Evolutionary conservation across 192 early-diverging fungal genomes (phyloP).

Genomic region (Fimicolochytrium jonesii): DNA sequence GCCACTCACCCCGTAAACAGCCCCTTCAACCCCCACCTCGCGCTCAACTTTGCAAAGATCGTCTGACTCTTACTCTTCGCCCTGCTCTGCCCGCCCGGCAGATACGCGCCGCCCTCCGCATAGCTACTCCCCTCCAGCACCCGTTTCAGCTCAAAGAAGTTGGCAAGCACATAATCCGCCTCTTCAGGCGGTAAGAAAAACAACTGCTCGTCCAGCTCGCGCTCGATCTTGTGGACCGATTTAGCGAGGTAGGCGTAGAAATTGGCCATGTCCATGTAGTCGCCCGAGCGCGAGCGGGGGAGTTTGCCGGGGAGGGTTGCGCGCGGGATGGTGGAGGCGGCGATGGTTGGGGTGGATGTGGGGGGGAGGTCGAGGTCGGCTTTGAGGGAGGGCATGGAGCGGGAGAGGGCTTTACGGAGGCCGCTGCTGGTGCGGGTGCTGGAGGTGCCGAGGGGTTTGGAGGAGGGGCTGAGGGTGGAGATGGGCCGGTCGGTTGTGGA

Average conservation of each 20-base stretch:
- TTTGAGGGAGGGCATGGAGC: slow-evolving; percentile 28
- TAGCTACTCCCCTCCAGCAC: slow-evolving; percentile 20
- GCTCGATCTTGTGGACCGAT: slow-evolving; percentile 29
- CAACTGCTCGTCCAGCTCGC: slow-evolving; percentile 28
- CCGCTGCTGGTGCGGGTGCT: slow-evolving; percentile 1
- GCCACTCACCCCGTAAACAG: slow-evolving; percentile 17
- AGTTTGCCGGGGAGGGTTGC: background rate
- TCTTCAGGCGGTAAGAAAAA: slow-evolving; percentile 19
- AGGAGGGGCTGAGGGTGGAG: background rate
- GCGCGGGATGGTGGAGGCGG: background rate
- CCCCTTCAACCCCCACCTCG: slow-evolving; percentile 15
- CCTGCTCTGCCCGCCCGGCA: background rate
- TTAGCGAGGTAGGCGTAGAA: slow-evolving; percentile 28
- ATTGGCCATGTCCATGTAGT: background rate
- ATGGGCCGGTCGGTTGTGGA: background rate
- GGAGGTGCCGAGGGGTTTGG: background rate
- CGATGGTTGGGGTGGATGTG: background rate
- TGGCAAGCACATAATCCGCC: slow-evolving; percentile 19
- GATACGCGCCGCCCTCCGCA: background rate
- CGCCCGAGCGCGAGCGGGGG: slow-evolving; percentile 4
- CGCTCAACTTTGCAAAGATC: slow-evolving; percentile 11
- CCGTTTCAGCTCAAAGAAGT: slow-evolving; percentile 34
- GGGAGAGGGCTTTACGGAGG: slow-evolving; percentile 23
- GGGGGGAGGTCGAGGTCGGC: background rate
- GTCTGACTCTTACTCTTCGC: slow-evolving; percentile 2